These are phyloP conservation scores for Haplosporangium gracile DNA, from an alignment of 192 early-diverging fungal genomes.

Conservation along the genomic window DNA sequence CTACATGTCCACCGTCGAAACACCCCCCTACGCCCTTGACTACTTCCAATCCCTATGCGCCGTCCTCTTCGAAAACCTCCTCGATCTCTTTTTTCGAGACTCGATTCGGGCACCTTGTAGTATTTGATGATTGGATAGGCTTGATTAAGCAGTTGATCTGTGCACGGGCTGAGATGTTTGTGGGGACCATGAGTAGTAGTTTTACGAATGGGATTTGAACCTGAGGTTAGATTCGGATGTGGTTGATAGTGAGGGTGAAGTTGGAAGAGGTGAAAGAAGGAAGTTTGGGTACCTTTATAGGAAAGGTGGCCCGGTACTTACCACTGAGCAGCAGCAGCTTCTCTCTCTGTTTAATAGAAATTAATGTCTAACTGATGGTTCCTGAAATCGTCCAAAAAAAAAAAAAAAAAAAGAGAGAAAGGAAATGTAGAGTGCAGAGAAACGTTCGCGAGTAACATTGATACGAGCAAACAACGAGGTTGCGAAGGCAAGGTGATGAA, in stretches of 20 bases:
- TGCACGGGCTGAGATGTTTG: slow-evolving; percentile 2
- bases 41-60: slow-evolving; percentile 30
- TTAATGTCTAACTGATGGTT: too few species aligned
- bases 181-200: slow-evolving; percentile 33
- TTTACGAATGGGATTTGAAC: slow-evolving; percentile 33
- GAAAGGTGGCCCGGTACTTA: not conserved
- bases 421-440: too few species aligned
- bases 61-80: slow-evolving; percentile 29
- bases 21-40: not conserved
- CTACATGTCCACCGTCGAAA: slow-evolving; percentile 26
- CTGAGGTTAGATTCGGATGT: not conserved
- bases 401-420: too few species aligned
- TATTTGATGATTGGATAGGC: slow-evolving; percentile 39
- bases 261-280: not conserved
- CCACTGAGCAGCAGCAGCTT: not conserved
- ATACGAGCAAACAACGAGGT: too few species aligned
- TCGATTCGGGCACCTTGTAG: slow-evolving; percentile 21
- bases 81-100: slow-evolving; percentile 14
- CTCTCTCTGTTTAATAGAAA: too few species aligned
- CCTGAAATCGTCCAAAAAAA: too few species aligned
- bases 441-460: too few species aligned
- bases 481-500: too few species aligned
- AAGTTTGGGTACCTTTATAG: not conserved
- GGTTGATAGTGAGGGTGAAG: not conserved
- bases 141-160: slow-evolving; percentile 33